These are phyloP conservation scores for Didymella keratinophila DNA, from an alignment of 2,329 filamentous ascomycete species.

Conservation along the genomic window DNA sequence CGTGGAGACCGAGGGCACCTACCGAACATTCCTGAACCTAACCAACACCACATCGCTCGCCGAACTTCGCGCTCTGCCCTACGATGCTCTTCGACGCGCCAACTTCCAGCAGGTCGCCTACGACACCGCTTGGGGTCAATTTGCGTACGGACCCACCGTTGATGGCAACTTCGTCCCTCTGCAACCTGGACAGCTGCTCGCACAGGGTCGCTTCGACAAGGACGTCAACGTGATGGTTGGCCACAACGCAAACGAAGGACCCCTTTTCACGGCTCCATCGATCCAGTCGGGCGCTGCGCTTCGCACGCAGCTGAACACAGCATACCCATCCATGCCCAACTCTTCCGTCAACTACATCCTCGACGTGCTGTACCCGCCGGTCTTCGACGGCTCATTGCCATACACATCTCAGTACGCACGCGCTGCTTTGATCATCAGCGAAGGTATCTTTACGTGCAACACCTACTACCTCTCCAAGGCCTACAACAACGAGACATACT, in stretches of 20 bases:
- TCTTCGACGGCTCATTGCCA: constrained; percentile 56
- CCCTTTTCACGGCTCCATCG: constrained; percentile 54
- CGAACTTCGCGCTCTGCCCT: constrained; percentile 43
- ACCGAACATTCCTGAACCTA: constrained; percentile 41
- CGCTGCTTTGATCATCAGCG: constrained; percentile 52
- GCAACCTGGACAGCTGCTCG: constrained; percentile 46
- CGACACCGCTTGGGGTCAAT: constrained; percentile 46
- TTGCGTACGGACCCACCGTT: constrained; percentile 45
- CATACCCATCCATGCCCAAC: constrained; percentile 44
- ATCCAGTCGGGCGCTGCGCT: constrained; percentile 46
- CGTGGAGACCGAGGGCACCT: constrained; percentile 41
- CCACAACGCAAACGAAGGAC: constrained; percentile 57
- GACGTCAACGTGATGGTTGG: constrained; percentile 47
- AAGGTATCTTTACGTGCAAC: constrained; percentile 61
- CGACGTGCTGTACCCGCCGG: constrained; percentile 58
- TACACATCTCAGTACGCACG: constrained; percentile 59
- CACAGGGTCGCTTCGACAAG: constrained; percentile 49
- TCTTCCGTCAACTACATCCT: constrained; percentile 53
- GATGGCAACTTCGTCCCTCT: constrained; percentile 46
- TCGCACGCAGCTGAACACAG: constrained; percentile 29
- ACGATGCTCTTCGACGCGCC: constrained; percentile 45
- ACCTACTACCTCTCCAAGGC: constrained; percentile 60
- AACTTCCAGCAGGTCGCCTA: constrained; percentile 43
- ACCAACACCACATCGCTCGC: constrained; percentile 46
- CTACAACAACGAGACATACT: constrained; percentile 57